phyloP scores from a whole-genome alignment of 2,329 filamentous ascomycete genomes.

The Epichloe uncinata region DNA sequence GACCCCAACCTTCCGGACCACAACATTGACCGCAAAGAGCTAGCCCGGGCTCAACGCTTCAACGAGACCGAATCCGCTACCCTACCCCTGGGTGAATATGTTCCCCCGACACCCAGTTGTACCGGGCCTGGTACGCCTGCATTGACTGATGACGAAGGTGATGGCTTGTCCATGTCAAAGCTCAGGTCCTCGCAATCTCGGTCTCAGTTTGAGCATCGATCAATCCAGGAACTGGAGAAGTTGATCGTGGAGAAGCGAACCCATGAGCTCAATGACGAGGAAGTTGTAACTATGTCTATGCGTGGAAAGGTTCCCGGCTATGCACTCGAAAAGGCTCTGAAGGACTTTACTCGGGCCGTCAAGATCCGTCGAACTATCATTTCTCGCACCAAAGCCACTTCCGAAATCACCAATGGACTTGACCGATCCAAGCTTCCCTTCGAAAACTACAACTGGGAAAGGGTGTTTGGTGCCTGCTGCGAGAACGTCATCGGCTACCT shows the following conservation, averaged over 20 bases:
- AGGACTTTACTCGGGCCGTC: conserved; percentile 84
- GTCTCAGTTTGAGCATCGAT: conserved; percentile 32
- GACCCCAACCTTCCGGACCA: conserved; percentile 56
- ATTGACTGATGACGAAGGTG: conserved; percentile 45
- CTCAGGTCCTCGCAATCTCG: conserved; percentile 11
- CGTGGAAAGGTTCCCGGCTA: conserved; percentile 91
- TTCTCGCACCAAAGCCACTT: conserved; percentile 70
- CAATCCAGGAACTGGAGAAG: conserved; percentile 57
- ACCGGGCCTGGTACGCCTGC: conserved; percentile 36
- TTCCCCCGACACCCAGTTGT: conserved; percentile 26
- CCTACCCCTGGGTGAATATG: conserved; percentile 41
- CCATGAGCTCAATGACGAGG: conserved; percentile 66
- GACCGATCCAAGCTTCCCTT: conserved; percentile 82
- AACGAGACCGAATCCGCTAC: conserved; percentile 43
- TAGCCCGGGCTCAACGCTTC: conserved; percentile 52
- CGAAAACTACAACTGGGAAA: conserved; percentile 85
- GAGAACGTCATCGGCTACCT: conserved; percentile 97
- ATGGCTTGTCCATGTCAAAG: conserved; percentile 25
- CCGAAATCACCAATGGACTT: conserved; percentile 60
- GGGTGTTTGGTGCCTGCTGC: conserved; percentile 91
- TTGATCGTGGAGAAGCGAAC: conserved; percentile 70
- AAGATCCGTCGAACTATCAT: conserved; percentile 84
- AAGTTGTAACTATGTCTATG: conserved; percentile 72
- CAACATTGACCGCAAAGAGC: conserved; percentile 45
- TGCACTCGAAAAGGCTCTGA: conserved; percentile 81